Conservation (phyloP, 805 yeast genomes). For the Saturnispora halmiae region DNA sequence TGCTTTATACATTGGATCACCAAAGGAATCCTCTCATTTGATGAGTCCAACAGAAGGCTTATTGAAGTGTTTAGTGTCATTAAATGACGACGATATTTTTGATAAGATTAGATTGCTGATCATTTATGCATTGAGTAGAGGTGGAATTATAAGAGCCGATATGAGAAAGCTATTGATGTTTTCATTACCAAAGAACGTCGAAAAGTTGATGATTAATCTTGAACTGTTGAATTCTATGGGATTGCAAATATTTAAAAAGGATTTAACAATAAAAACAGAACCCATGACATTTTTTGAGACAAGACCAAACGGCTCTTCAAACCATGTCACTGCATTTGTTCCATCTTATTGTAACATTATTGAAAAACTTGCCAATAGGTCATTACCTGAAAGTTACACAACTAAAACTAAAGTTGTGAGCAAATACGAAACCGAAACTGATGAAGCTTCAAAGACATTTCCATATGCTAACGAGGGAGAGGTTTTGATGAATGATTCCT, state of each 20-base stretch:
- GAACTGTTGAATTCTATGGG: conserved; percentile 42
- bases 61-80: conserved; percentile 41
- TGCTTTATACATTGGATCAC: conserved; percentile 7
- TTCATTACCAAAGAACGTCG: conserved; percentile 26
- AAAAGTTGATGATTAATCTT: conserved; percentile 43
- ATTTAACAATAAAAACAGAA: conserved; percentile 34
- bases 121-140: conserved; percentile 70
- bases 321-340: conserved; percentile 21
- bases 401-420: conserved; percentile 11
- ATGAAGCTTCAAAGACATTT: conserved; percentile 42
- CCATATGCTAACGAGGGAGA: conserved; percentile 37
- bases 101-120: conserved; percentile 66
- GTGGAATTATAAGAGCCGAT: conserved; percentile 71
- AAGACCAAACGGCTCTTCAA: conserved; percentile 15
- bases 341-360: conserved; percentile 25
- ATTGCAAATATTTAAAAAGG: conserved; percentile 29
- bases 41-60: conserved; percentile 49
- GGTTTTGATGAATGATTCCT: conserved; percentile 14
- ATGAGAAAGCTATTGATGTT: conserved; percentile 59
- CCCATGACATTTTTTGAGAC: conserved; percentile 50
- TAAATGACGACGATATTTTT: conserved; percentile 34
- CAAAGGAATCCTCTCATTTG: conserved; percentile 7
- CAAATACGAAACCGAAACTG: conserved; percentile 13
- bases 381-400: conserved; percentile 23
- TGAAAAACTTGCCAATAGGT: conserved; percentile 20